These are phyloP conservation scores for Vaucheria bursata DNA, from an alignment of 352 stramenopile genomes.

Conservation along the genomic window DNA sequence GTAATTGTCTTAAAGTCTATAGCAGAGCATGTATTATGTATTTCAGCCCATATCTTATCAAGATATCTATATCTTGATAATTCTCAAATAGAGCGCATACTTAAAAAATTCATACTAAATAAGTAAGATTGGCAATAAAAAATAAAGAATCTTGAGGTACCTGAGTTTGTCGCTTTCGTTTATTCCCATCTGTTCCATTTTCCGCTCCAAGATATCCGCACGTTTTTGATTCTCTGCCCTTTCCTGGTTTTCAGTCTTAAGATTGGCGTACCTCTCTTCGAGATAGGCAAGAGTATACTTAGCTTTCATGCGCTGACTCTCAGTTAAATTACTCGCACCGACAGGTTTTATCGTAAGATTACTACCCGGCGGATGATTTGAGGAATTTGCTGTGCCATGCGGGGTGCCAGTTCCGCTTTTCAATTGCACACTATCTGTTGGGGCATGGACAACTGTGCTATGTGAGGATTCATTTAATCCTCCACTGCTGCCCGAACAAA, in stretches of 20 bases:
- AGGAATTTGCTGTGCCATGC: too few species aligned
- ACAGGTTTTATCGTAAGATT: too few species aligned
- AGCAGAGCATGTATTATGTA: too few species aligned
- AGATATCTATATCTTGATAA: too few species aligned
- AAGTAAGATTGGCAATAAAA: too few species aligned
- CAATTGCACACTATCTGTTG: not conserved
- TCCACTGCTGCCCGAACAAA: too few species aligned
- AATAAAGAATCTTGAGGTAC: constrained; percentile 12
- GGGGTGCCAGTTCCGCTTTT: not conserved
- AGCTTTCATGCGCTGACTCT: constrained; percentile 27
- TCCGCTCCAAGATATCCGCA: constrained; percentile 37
- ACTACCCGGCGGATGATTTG: too few species aligned
- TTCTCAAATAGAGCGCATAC: too few species aligned
- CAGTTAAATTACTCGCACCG: constrained; percentile 10
- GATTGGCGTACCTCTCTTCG: constrained; percentile 44
- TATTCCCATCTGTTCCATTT: constrained; percentile 48
- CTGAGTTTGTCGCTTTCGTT: constrained; percentile 32
- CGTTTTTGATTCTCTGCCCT: constrained; percentile 33
- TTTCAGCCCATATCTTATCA: too few species aligned
- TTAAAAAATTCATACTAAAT: too few species aligned
- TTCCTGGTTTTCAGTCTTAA: constrained; percentile 42
- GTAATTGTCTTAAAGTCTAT: too few species aligned
- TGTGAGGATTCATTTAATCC: too few species aligned
- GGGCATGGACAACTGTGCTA: not conserved
- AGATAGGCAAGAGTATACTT: constrained; percentile 38